Evolutionary conservation across 2,329 filamentous ascomycete species (phyloP).

Genomic region (Penicillium italicum): DNA sequence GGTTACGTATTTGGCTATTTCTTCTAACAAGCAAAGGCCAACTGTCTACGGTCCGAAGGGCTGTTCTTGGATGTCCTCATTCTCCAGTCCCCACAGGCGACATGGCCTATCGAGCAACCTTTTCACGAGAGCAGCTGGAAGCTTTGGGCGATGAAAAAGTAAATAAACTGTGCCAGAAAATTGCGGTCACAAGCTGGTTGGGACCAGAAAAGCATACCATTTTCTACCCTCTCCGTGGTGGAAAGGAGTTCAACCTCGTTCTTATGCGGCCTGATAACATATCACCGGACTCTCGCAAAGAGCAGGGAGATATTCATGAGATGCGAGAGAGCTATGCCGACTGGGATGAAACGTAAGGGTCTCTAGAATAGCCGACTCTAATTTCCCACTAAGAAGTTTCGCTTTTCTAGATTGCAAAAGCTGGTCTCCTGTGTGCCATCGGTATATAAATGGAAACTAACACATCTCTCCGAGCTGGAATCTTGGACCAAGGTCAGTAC

Average conservation of each 20-base stretch:
- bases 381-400: background rate
- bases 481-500: conserved; percentile 37
- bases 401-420: conserved; percentile 15
- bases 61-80: conserved; percentile 38
- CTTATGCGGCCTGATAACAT: conserved; percentile 58
- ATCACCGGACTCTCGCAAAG: conserved; percentile 16
- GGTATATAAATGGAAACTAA: conserved; percentile 64
- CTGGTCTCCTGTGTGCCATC: conserved; percentile 50
- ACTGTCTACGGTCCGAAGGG: conserved; percentile 12
- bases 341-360: conserved; percentile 54
- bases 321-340: conserved; percentile 55
- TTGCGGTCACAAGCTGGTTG: conserved; percentile 57
- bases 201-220: conserved; percentile 60
- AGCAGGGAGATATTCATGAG: conserved; percentile 54
- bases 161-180: conserved; percentile 49
- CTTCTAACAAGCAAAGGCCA: conserved; percentile 7
- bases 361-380: background rate
- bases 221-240: conserved; percentile 58
- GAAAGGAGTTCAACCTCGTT: conserved; percentile 61
- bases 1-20: background rate
- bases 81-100: conserved; percentile 57
- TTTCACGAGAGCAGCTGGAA: conserved; percentile 45
- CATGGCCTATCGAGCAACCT: conserved; percentile 59
- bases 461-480: conserved; percentile 44
- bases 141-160: conserved; percentile 31